These are phyloP conservation scores for Verticillium klebahnii DNA, from an alignment of 2,329 filamentous ascomycete species.

Conservation along the genomic window DNA sequence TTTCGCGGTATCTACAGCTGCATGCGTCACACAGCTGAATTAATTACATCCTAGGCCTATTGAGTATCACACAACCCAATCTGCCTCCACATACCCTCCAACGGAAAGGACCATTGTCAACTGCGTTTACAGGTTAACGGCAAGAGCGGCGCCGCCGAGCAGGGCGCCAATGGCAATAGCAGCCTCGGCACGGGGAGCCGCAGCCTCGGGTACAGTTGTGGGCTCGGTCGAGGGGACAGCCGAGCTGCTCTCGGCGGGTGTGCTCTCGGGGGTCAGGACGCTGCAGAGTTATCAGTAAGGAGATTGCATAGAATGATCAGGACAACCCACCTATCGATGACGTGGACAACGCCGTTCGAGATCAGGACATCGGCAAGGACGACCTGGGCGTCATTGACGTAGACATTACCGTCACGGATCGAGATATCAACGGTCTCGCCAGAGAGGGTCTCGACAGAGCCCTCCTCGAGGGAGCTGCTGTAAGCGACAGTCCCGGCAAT, in stretches of 20 bases:
- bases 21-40: too few species aligned
- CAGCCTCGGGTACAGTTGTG: slow-evolving; percentile 24
- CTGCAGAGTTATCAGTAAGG: slow-evolving; percentile 18
- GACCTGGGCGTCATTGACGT: slow-evolving; percentile 33
- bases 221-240: slow-evolving; percentile 35
- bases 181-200: slow-evolving; percentile 25
- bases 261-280: slow-evolving; percentile 53
- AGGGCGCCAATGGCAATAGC: slow-evolving; percentile 39
- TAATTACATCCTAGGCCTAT: background rate
- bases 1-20: too few species aligned
- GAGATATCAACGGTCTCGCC: slow-evolving; percentile 31
- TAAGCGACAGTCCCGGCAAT: slow-evolving; percentile 43
- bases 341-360: slow-evolving; percentile 51
- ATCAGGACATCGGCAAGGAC: slow-evolving; percentile 42
- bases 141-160: slow-evolving; percentile 36
- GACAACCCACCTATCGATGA: slow-evolving; percentile 48
- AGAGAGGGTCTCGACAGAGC: slow-evolving; percentile 7
- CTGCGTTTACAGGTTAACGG: slow-evolving; percentile 12
- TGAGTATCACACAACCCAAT: background rate
- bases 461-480: slow-evolving; percentile 11
- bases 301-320: too few species aligned
- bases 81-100: background rate
- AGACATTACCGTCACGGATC: slow-evolving; percentile 2
- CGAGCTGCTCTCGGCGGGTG: slow-evolving; percentile 32
- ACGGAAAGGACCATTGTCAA: background rate